These are phyloP conservation scores for Cordyceps farinosa DNA, from an alignment of 2,329 filamentous ascomycete genomes.

Conservation along the genomic window DNA sequence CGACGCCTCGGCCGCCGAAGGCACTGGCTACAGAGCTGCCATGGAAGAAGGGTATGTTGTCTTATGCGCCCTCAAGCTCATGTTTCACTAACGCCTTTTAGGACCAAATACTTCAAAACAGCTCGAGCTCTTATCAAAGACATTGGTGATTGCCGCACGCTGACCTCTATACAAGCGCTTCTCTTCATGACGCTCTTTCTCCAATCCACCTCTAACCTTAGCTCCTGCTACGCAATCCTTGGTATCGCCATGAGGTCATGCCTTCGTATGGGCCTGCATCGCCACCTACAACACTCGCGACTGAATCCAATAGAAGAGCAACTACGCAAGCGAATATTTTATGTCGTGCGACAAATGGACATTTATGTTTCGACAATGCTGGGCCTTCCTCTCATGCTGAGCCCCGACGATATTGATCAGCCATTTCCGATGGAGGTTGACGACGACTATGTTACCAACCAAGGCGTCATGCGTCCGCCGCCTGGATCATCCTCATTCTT, in stretches of 20 bases:
- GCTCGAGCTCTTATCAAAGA: conserved; percentile 64
- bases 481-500: conserved; percentile 56
- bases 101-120: conserved; percentile 67
- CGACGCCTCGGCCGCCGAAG: conserved; percentile 47
- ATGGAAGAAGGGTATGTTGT: conserved; percentile 53
- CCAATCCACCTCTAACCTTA: conserved; percentile 74
- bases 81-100: conserved; percentile 40
- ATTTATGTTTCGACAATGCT: conserved; percentile 66
- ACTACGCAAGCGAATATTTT: conserved; percentile 62
- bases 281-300: conserved; percentile 62
- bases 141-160: conserved; percentile 66
- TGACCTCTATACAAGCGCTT: conserved; percentile 70
- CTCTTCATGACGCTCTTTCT: conserved; percentile 79
- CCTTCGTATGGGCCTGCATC: conserved; percentile 74
- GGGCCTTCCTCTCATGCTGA: conserved; percentile 62
- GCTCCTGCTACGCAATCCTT: conserved; percentile 75
- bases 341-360: conserved; percentile 66
- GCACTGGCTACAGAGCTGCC: conserved; percentile 47
- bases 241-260: conserved; percentile 73
- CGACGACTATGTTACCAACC: conserved; percentile 62
- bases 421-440: conserved; percentile 62
- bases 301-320: conserved; percentile 62
- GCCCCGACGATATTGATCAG: conserved; percentile 64
- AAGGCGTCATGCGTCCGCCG: conserved; percentile 53
- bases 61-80: no score